These are phyloP conservation scores for Gossypium longicalyx DNA, from an alignment of 345 rosid genomes.

Conservation along the genomic window DNA sequence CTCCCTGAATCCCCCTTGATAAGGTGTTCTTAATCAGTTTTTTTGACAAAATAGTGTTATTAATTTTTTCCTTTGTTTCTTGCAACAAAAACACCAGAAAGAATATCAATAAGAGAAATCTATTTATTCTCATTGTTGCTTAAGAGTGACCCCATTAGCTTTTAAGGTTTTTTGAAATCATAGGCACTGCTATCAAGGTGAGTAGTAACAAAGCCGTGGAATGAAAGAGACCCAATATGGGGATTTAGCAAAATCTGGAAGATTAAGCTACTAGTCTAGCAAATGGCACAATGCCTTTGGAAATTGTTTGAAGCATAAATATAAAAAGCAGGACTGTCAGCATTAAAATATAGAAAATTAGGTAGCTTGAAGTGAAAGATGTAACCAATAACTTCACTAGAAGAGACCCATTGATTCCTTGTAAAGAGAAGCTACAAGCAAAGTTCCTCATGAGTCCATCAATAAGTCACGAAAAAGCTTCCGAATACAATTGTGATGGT, in stretches of 20 bases:
- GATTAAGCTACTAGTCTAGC: not conserved
- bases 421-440: not conserved
- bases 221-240: not conserved
- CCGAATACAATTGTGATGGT: not conserved
- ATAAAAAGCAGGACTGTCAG: not conserved
- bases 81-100: not conserved
- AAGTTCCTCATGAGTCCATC: not conserved
- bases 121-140: slow-evolving; percentile 1
- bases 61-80: not conserved
- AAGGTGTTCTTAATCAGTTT: not conserved
- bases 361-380: not conserved
- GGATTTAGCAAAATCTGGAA: not conserved
- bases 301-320: not conserved
- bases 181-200: not conserved
- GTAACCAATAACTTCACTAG: not conserved
- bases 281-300: not conserved
- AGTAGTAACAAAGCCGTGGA: not conserved
- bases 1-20: not conserved
- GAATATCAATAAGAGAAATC: not conserved
- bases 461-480: not conserved
- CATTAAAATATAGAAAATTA: not conserved
- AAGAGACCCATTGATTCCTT: not conserved
- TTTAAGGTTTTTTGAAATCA: slow-evolving; percentile 1
- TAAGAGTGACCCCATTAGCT: not conserved
- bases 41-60: slow-evolving; percentile 4